Base-by-base conservation (phyloP, 1,284 basidiomycete species). In the Trichosporon asahii region DNA sequence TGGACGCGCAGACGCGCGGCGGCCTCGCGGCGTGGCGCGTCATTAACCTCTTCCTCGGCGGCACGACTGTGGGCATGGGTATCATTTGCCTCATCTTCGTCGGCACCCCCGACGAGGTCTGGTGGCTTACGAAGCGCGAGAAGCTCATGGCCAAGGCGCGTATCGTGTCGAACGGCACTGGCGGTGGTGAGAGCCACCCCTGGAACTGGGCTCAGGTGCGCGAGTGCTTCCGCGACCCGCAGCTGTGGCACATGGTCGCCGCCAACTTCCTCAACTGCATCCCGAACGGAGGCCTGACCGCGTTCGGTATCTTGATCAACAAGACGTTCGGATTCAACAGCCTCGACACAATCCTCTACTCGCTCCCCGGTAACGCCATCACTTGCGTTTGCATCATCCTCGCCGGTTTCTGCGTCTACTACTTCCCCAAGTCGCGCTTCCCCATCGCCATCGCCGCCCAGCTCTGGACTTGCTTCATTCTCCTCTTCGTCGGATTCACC, bases 11-110 rank as follows among this genome's bases (percentile, higher is more conserved):
- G 46, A 33, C 53, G 29, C 23, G 65, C 2, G 76, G 76, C 33
- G 71, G 72, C 8, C 66, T 76, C 3, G 75, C 76, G 9, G 77
- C 72, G 3, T 79, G 77, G 77, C 70, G 77, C 14, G 76, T 75
- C 12, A 79, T 79, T 74, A 76, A 76, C 70, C 75, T 75, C 49
- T 79, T 79, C 74, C 75, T 79, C 23, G 77, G 77, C 25, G 72
- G 66, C 9, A 57, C 71, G n/a, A 79, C 78, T n/a, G 72, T 78
- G 49, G 70, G 69, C 55, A 65, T 74, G 61, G 73, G 73, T 29
- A 63, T 78, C 46, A 64, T 77, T 57, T 72, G 77, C 57, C 68
- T 75, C 66, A 65, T 77, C 66, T 70, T 78, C 31, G 63, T 74
- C 25, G 77, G 76, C 23, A 79, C 76, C 3, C 76, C 76, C 0